Conservation (phyloP, 2,329 filamentous ascomycete species). For the Chrysoporthe cubensis region DNA sequence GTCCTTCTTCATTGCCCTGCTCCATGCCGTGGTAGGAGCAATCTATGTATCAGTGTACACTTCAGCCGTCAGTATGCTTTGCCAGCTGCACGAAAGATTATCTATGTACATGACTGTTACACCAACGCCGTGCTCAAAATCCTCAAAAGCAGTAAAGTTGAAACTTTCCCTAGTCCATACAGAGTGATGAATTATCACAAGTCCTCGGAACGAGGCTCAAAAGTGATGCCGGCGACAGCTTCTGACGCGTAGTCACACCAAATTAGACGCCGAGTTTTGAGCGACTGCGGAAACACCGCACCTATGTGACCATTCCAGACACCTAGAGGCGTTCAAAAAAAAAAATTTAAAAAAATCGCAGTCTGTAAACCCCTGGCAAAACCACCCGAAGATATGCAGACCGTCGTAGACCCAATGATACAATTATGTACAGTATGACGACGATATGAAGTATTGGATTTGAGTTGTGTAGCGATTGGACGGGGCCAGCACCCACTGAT, state of each 20-base stretch:
- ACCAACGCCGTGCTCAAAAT: conserved; percentile 9
- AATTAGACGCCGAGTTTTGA: conserved; percentile 8
- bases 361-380: neutral
- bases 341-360: neutral
- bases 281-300: conserved; percentile 7
- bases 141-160: conserved; percentile 6
- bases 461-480: conserved; percentile 20
- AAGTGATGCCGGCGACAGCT: neutral
- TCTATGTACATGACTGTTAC: conserved; percentile 12
- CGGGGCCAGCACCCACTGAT: conserved; percentile 13
- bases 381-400: conserved; percentile 15
- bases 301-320: conserved; percentile 18
- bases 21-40: neutral
- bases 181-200: neutral
- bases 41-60: conserved; percentile 5
- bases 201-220: neutral
- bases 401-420: conserved; percentile 6
- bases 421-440: conserved; percentile 17
- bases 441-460: conserved; percentile 17
- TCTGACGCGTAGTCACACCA: neutral
- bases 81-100: conserved; percentile 10
- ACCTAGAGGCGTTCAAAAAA: conserved; percentile 10
- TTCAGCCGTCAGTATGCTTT: neutral
- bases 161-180: conserved; percentile 2
- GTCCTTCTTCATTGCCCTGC: neutral